Percentiles rank a stretch among this genome's conserved stretches.
Conservation (phyloP, 768 basidiomycete species). For the Pulveroboletus sp. region DNA sequence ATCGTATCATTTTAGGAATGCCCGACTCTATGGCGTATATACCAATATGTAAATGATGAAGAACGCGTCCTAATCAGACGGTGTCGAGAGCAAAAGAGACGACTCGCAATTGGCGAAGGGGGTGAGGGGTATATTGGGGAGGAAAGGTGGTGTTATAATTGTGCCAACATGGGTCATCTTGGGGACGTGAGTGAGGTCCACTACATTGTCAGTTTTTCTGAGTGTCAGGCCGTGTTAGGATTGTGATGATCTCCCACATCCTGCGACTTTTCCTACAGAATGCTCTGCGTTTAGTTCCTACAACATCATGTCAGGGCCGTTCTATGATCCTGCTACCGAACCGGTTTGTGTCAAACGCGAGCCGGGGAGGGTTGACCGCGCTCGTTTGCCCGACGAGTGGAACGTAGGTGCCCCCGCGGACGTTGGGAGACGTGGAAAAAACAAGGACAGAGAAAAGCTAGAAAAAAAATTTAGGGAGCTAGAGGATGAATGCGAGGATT, state of each 20-base stretch:
- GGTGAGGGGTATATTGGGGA: slow-evolving; percentile 75
- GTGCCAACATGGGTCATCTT: slow-evolving; percentile 68
- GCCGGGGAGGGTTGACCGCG: slow-evolving; percentile 38
- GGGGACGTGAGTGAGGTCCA: slow-evolving; percentile 61
- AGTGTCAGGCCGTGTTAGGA: slow-evolving; percentile 42
- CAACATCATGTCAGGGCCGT: slow-evolving; percentile 65
- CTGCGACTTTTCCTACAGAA: slow-evolving; percentile 43
- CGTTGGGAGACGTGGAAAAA: slow-evolving; percentile 64
- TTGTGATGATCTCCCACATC: slow-evolving; percentile 47
- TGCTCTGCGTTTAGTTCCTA: slow-evolving; percentile 66
- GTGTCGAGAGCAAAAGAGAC: slow-evolving; percentile 48
- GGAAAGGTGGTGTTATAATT: slow-evolving; percentile 83
- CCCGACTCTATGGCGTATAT: slow-evolving; percentile 78
- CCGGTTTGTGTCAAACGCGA: slow-evolving; percentile 31
- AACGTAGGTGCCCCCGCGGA: slow-evolving; percentile 48
- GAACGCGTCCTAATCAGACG: slow-evolving; percentile 45
- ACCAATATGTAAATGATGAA: slow-evolving; percentile 62
- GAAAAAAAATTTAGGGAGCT: slow-evolving; percentile 47
- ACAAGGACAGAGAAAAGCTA: slow-evolving; percentile 56
- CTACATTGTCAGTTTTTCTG: background rate
- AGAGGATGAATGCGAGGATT: slow-evolving; percentile 63
- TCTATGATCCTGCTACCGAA: slow-evolving; percentile 45
- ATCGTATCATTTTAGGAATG: slow-evolving; percentile 58
- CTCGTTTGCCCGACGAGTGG: slow-evolving; percentile 41
- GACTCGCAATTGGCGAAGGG: slow-evolving; percentile 57